Evolutionary conservation across 2,329 filamentous ascomycete genomes (phyloP).

Genomic region (Stachybotrys elegans): DNA sequence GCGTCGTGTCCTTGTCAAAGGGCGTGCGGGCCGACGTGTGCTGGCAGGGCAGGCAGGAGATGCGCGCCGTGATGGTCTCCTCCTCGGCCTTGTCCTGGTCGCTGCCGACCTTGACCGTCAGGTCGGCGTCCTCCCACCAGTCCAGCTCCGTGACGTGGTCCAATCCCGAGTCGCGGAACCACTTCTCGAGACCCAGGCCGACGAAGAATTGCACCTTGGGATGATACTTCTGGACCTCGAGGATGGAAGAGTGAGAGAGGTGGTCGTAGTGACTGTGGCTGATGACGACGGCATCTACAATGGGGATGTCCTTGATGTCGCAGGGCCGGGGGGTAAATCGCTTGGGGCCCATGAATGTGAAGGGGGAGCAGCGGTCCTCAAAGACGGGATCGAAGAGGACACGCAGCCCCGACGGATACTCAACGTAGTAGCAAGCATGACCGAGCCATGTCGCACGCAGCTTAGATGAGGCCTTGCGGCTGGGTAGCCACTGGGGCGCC

Average conservation of each 20-base stretch:
- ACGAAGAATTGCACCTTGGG: constrained; percentile 85
- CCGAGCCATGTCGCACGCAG: constrained; percentile 91
- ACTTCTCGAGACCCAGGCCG: constrained; percentile 73
- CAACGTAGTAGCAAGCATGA: constrained; percentile 89
- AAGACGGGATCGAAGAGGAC: constrained; percentile 95
- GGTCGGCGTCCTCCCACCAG: constrained; percentile 84
- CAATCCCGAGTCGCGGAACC: constrained; percentile 71
- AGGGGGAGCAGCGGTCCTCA: constrained; percentile 77
- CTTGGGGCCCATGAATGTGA: constrained; percentile 65
- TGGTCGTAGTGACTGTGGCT: constrained; percentile 94
- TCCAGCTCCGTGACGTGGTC: constrained; percentile 81
- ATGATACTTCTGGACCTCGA: constrained; percentile 63
- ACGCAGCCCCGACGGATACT: constrained; percentile 80
- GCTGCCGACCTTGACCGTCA: constrained; percentile 34
- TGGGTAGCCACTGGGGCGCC: constrained; percentile 61
- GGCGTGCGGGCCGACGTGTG: constrained; percentile 67
- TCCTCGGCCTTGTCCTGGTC: not conserved
- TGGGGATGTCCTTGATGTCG: constrained; percentile 69
- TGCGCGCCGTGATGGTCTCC: constrained; percentile 57
- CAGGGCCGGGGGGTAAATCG: constrained; percentile 76
- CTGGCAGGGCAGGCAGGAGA: constrained; percentile 80
- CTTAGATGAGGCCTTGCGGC: constrained; percentile 47
- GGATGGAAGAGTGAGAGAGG: constrained; percentile 70
- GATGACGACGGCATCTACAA: constrained; percentile 73
- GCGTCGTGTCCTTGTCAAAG: constrained; percentile 67